Percentiles rank a stretch among this genome's conserved stretches.
Conservation (phyloP, 805 yeast genomes). For the Saturnispora serradocipensis region DNA sequence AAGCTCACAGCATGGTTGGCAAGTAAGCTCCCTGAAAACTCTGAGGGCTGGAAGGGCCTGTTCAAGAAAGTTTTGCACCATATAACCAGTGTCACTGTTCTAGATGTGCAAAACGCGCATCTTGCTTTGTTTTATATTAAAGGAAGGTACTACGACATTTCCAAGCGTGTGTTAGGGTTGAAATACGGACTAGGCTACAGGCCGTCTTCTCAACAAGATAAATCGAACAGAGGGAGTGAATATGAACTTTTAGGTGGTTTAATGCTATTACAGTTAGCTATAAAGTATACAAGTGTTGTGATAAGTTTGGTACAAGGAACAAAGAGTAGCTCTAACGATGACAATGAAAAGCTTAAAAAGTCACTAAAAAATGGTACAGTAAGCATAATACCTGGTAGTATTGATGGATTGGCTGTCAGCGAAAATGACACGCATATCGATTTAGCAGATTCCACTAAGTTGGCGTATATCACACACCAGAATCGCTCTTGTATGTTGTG, state of each 20-base stretch:
- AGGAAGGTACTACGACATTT: slow-evolving; percentile 72
- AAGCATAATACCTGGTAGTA: neutral
- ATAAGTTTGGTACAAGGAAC: neutral
- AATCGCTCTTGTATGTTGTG: slow-evolving; percentile 82
- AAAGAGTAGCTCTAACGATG: neutral
- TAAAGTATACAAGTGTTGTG: slow-evolving; percentile 29
- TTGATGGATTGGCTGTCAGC: neutral
- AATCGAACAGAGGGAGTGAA: slow-evolving; percentile 24
- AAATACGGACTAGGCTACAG: slow-evolving; percentile 69
- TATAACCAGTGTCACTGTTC: slow-evolving; percentile 35
- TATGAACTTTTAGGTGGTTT: slow-evolving; percentile 69
- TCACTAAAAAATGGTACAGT: neutral
- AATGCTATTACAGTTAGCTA: slow-evolving; percentile 42
- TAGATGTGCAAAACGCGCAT: slow-evolving; percentile 59
- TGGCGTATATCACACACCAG: slow-evolving; percentile 61
- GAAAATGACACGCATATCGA: slow-evolving; percentile 28
- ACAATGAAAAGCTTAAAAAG: neutral
- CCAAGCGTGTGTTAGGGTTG: slow-evolving; percentile 71
- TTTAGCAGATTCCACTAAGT: slow-evolving; percentile 43
- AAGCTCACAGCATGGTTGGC: slow-evolving; percentile 14
- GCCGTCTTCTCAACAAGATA: slow-evolving; percentile 30
- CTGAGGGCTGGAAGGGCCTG: neutral
- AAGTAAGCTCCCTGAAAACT: neutral
- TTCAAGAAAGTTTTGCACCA: slow-evolving; percentile 14
- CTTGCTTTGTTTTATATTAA: slow-evolving; percentile 73